Base-by-base conservation (phyloP, 2,329 filamentous ascomycete genomes). In the Dichotomopilus funicola region DNA sequence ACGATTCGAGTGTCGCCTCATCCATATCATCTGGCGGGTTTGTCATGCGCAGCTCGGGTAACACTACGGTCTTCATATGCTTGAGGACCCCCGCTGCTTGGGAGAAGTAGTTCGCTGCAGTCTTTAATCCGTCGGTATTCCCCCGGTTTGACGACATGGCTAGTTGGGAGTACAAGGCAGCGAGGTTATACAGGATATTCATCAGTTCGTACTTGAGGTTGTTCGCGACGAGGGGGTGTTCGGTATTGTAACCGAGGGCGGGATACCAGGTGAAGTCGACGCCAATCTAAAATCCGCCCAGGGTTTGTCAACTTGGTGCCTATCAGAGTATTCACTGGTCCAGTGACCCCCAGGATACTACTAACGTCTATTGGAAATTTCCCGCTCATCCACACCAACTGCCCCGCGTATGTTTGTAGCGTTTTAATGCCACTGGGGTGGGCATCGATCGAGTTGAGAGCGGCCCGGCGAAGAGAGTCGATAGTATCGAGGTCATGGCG, bases 211-310 rank as follows among this genome's bases (percentile, higher is more conserved):
- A 86, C 63, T 85, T 81, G 66, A 86, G 75, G 70, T 85, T 86
- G 66, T 86, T 83, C 60, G 80, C 79, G 36, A 82, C 77, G 54
- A 83, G 75, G 33, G 89, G 88, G 46, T 86, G 81, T 56, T 89
- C 85, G 10, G 83, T 87, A 69, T 95, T 92, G 70, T 96, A 96
- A 51, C 92, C 94, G 55, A 97, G 76, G 4, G 92, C 87, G 10
- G 91, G 89, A 73, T 95, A 96, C 94, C 94, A 99, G 2, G 89
- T 87, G 66, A 99, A 99, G 57, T 97, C 91, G 58, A 91, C 89
- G 19, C 94, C 94, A 62, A 96, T 89, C 88, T 91, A 65, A 12
- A 9, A 27, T 27, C 19, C 19, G 19, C 19, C 19, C 19, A 27
- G 19, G 3, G 19, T 27, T 27, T 27, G 19, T 27, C 19, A 27